phyloP scores from a whole-genome alignment of 2,329 filamentous ascomycete species.

The Periconia sp. region DNA sequence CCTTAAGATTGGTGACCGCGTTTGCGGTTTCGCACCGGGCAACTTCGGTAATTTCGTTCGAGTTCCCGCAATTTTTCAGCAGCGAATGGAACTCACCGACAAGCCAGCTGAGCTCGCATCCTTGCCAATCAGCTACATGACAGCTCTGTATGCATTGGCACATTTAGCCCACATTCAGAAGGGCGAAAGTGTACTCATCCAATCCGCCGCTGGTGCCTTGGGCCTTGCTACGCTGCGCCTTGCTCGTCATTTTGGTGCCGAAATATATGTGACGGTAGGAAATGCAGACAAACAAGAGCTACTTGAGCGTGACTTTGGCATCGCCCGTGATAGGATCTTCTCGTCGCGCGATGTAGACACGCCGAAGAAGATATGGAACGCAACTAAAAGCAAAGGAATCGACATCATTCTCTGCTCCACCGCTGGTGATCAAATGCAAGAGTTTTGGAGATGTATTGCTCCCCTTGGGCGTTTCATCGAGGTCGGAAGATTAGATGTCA shows the following conservation, averaged over 20 bases:
- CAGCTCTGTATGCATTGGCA: slow-evolving; percentile 27
- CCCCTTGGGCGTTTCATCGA: slow-evolving; percentile 43
- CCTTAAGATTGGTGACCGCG: slow-evolving; percentile 24
- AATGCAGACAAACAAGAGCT: slow-evolving; percentile 21
- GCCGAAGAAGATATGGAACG: neutral
- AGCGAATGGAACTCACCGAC: slow-evolving; percentile 10
- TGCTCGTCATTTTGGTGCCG: slow-evolving; percentile 16
- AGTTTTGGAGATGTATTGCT: slow-evolving; percentile 26
- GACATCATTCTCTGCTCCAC: slow-evolving; percentile 35
- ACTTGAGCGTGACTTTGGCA: slow-evolving; percentile 17
- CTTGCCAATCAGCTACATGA: slow-evolving; percentile 25
- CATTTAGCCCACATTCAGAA: slow-evolving; percentile 20
- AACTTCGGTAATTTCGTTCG: slow-evolving; percentile 28
- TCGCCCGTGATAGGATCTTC: slow-evolving; percentile 36
- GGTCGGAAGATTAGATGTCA: slow-evolving; percentile 23
- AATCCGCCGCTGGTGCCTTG: slow-evolving; percentile 22
- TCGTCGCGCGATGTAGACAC: slow-evolving; percentile 20
- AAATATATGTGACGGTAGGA: slow-evolving; percentile 34
- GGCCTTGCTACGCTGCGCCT: slow-evolving; percentile 29
- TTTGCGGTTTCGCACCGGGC: slow-evolving; percentile 23
- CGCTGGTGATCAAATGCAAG: slow-evolving; percentile 23
- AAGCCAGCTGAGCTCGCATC: slow-evolving; percentile 24
- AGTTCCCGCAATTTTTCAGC: slow-evolving; percentile 8
- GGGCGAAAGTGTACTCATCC: slow-evolving; percentile 19
- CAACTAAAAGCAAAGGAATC: slow-evolving; percentile 30